Conservation (phyloP, 345 rosid species). For the Pelargonium nanum region DNA sequence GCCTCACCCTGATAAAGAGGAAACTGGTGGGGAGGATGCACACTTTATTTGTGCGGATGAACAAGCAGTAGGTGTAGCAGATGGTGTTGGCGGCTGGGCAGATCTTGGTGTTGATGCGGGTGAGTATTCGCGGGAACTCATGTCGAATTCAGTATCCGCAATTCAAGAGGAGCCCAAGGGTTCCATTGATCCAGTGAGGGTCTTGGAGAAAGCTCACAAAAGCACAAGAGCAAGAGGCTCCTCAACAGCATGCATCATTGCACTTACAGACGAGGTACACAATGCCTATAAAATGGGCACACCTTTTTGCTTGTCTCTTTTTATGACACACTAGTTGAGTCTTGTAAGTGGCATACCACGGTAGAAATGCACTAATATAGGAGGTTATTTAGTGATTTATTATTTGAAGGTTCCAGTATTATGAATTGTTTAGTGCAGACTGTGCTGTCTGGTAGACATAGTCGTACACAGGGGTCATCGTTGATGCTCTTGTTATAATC, state of each 20-base stretch:
- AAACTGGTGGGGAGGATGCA: constrained; percentile 99
- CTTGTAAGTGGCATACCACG: no score
- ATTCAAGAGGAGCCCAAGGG: constrained; percentile 82
- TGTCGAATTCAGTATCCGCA: constrained; percentile 80
- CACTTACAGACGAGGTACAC: constrained; percentile 66
- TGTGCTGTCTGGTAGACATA: no score
- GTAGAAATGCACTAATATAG: no score
- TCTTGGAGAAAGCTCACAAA: constrained; percentile 86
- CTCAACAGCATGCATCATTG: constrained; percentile 93
- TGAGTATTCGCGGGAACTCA: constrained; percentile 74
- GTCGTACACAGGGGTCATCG: no score
- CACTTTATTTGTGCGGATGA: constrained; percentile 77
- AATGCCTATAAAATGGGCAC: no score
- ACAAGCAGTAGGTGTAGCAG: constrained; percentile 91
- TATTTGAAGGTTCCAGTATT: no score
- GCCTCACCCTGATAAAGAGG: constrained; percentile 98
- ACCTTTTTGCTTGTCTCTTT: no score
- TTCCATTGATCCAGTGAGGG: constrained; percentile 74
- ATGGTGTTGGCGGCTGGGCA: constrained; percentile 99
- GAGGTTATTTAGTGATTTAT: no score
- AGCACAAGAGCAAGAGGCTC: constrained; percentile 82
- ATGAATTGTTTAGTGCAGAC: no score
- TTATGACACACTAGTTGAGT: no score
- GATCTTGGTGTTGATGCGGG: constrained; percentile 85
- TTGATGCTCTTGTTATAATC: no score